Evolutionary conservation across 1,284 basidiomycete species (phyloP), one percentile per base, ranked within the genome.

Genomic region (Athelia psychrophila): DNA sequence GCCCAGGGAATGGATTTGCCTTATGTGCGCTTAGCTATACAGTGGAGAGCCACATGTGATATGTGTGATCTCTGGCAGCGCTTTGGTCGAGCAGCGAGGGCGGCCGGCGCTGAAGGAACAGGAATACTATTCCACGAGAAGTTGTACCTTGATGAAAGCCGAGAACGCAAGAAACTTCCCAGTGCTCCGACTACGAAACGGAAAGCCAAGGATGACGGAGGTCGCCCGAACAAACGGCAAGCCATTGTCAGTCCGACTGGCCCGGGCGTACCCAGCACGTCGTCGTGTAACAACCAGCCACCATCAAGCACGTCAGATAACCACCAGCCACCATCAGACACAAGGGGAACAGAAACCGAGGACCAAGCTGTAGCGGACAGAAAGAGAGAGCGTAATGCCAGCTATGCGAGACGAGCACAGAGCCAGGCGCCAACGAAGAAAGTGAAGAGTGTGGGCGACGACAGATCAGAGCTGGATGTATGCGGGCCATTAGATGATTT

Each of bases 1-100:
- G 23, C 40, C 13, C 23, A 63, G 58, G 59, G 59, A n/a, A 47
- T 63, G 18, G 53, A 55, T 36, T 35, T 55, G n/a, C 46, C 59
- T 2, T 52, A 55, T 36, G 30, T 51, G 20, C n/a, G 30, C 10
- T 15, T 51, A 22, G 45, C 52, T 44, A 22, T 52, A 44, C 44
- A 58, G 51, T 54, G 47, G 36, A 22, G 45, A 25, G 32, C 36
- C 10, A 20, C 46, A 36, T 48, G 45, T 20, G 36, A 30, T n/a
- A 33, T 51, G 6, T 30, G 47, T 19, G 44, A 52, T 16, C 32
- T 51, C 15, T 16, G 13, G 16, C 55, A 56, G 33, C 45, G 55
- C 13, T 38, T 51, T n/a, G 55, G 55, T 15, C n/a, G 55, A 24
- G 55, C 35, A 13, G 55, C 30, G 22, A 40, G 55, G 9, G 19